phyloP scores from a whole-genome alignment of 192 early-diverging fungal genomes.

The Phlyctochytrium planicorne region DNA sequence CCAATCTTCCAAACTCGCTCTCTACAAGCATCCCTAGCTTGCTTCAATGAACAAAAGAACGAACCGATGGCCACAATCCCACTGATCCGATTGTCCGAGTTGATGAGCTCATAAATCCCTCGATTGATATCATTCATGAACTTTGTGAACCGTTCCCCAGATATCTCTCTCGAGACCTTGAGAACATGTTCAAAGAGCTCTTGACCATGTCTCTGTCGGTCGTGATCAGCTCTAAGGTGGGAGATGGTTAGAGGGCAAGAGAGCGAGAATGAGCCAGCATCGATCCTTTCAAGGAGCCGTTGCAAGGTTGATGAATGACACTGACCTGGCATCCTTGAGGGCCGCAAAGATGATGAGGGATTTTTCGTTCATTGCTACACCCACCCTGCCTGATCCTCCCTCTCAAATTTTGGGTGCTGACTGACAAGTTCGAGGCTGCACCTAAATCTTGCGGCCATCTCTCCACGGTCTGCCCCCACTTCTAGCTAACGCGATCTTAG shows the following conservation, averaged over 20 bases:
- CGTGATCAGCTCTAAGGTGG: background rate
- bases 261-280: background rate
- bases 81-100: slow-evolving; percentile 74
- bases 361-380: background rate
- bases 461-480: no score
- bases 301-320: background rate
- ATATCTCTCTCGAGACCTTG: slow-evolving; percentile 61
- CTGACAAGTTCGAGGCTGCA: no score
- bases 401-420: no score
- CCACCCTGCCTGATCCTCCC: no score
- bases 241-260: background rate
- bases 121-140: slow-evolving; percentile 80
- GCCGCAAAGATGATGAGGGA: background rate
- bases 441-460: no score
- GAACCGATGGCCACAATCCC: slow-evolving; percentile 80
- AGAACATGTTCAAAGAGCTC: slow-evolving; percentile 35
- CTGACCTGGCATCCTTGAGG: background rate
- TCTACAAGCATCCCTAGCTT: background rate
- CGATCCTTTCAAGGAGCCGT: background rate
- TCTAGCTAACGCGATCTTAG: no score
- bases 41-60: background rate
- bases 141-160: slow-evolving; percentile 67
- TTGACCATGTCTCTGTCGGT: background rate
- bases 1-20: background rate
- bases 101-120: slow-evolving; percentile 76